Conservation (phyloP, 2,329 filamentous ascomycete species). For the Exophiala sideris region DNA sequence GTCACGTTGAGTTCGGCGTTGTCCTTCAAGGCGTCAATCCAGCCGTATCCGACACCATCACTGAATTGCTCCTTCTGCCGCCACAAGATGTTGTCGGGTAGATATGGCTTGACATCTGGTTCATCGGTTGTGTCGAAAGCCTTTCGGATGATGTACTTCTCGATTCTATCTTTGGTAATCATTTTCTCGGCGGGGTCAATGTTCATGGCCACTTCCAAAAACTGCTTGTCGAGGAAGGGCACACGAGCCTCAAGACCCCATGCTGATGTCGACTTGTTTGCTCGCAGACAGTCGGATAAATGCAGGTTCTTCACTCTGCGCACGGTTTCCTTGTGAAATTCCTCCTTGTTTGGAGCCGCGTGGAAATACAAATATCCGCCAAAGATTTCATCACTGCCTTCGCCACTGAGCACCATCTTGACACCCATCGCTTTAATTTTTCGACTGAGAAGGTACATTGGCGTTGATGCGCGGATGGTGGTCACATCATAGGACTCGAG, state of each 20-base stretch:
- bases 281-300: slow-evolving; percentile 89
- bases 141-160: slow-evolving; percentile 98
- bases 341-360: slow-evolving; percentile 81
- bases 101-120: slow-evolving; percentile 74
- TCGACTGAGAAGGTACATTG: slow-evolving; percentile 95
- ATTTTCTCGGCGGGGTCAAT: slow-evolving; percentile 94
- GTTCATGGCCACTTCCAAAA: slow-evolving; percentile 89
- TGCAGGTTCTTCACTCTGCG: slow-evolving; percentile 95
- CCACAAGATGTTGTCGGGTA: slow-evolving; percentile 96
- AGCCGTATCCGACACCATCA: slow-evolving; percentile 96
- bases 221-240: slow-evolving; percentile 96
- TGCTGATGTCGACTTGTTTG: slow-evolving; percentile 98
- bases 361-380: slow-evolving; percentile 99
- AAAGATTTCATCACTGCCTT: slow-evolving; percentile 97
- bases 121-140: slow-evolving; percentile 93
- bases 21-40: slow-evolving; percentile 97
- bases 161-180: slow-evolving; percentile 83
- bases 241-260: slow-evolving; percentile 98
- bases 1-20: slow-evolving; percentile 84
- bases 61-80: slow-evolving; percentile 99
- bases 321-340: slow-evolving; percentile 95
- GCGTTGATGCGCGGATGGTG: slow-evolving; percentile 95
- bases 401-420: slow-evolving; percentile 98
- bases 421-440: slow-evolving; percentile 99
- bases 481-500: slow-evolving; percentile 98